These are phyloP conservation scores for Mycosphaerella sp. DNA, from an alignment of 2,329 filamentous ascomycete genomes.

Conservation along the genomic window DNA sequence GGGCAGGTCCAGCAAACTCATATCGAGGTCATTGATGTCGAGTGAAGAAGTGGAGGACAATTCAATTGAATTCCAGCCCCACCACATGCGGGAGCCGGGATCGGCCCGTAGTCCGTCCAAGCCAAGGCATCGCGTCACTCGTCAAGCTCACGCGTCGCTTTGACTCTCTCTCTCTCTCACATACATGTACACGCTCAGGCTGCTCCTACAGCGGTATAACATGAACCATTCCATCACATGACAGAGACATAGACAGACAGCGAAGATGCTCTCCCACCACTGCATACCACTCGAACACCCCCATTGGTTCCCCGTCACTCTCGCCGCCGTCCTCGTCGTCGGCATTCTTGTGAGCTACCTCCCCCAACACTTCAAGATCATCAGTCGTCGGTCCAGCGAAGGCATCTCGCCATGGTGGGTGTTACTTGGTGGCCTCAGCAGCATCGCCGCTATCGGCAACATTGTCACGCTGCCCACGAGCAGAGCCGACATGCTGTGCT, in stretches of 20 bases:
- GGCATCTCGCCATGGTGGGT: slow-evolving; percentile 95
- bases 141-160: neutral
- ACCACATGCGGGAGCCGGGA: neutral
- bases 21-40: too few species aligned
- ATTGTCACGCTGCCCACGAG: slow-evolving; percentile 84
- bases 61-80: neutral
- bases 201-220: neutral
- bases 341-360: slow-evolving; percentile 91
- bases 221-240: neutral
- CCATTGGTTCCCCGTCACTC: slow-evolving; percentile 24
- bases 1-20: slow-evolving; percentile 18
- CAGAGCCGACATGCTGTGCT: slow-evolving; percentile 77
- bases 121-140: neutral
- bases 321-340: slow-evolving; percentile 60
- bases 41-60: too few species aligned
- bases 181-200: neutral
- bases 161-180: neutral
- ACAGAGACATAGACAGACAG: too few species aligned
- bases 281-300: slow-evolving; percentile 29
- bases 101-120: neutral
- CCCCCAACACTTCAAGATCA: slow-evolving; percentile 90
- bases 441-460: slow-evolving; percentile 83
- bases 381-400: slow-evolving; percentile 75
- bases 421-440: slow-evolving; percentile 80
- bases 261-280: slow-evolving; percentile 15